Percentiles rank a stretch among this genome's conserved stretches.
phyloP scores from a whole-genome alignment of 2,329 filamentous ascomycete species.

The Xylariales sp. region DNA sequence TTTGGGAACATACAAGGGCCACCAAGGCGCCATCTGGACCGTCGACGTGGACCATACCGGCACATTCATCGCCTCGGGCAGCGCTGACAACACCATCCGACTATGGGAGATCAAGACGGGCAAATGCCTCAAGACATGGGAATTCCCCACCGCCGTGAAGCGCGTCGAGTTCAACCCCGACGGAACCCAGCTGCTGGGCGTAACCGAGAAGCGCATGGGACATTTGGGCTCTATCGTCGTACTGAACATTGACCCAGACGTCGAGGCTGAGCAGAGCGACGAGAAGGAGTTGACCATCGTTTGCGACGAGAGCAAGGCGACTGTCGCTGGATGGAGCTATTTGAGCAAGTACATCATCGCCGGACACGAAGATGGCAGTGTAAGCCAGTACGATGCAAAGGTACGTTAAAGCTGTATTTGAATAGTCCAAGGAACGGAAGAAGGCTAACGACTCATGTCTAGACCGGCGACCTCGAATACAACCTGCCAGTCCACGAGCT shows the following conservation, averaged over 20 bases:
- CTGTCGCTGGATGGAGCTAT: slow-evolving; percentile 95
- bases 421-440: neutral
- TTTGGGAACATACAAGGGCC: slow-evolving; percentile 91
- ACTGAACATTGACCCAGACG: slow-evolving; percentile 80
- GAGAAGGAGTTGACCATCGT: slow-evolving; percentile 84
- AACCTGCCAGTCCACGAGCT: slow-evolving; percentile 83
- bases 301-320: slow-evolving; percentile 94
- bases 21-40: slow-evolving; percentile 98
- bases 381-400: slow-evolving; percentile 91
- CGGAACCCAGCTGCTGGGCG: slow-evolving; percentile 81
- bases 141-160: slow-evolving; percentile 96
- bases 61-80: slow-evolving; percentile 87
- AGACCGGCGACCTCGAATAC: slow-evolving; percentile 76
- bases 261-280: slow-evolving; percentile 75
- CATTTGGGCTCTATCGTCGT: slow-evolving; percentile 92
- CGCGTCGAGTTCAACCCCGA: slow-evolving; percentile 96
- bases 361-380: slow-evolving; percentile 91
- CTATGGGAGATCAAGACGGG: slow-evolving; percentile 95
- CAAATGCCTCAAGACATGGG: slow-evolving; percentile 93
- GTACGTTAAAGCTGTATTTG: slow-evolving; percentile 33
- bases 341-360: slow-evolving; percentile 94
- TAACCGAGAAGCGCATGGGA: slow-evolving; percentile 98
- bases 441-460: slow-evolving; percentile 12
- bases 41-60: slow-evolving; percentile 93
- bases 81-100: slow-evolving; percentile 96